Percentiles rank a stretch among this genome's conserved stretches.
Evolutionary conservation across 306 rosid genomes (phyloP).

Genomic region (Inga laurina): DNA sequence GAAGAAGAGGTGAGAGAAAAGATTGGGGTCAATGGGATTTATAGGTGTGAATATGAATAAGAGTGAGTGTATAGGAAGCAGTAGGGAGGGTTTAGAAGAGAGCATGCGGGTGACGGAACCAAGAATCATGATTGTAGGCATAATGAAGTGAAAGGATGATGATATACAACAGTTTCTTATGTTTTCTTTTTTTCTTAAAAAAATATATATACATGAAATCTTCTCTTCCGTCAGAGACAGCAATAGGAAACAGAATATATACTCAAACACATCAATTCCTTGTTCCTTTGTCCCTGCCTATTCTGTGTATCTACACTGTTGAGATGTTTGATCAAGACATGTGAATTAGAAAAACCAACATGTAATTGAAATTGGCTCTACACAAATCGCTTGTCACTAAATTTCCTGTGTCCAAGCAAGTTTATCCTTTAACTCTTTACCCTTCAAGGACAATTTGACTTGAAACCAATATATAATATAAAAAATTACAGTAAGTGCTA

Average conservation of each 20-base stretch:
- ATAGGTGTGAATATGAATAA: slow-evolving; percentile 58
- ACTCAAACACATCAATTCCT: slow-evolving; percentile 49
- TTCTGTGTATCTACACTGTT: slow-evolving; percentile 22
- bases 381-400: neutral
- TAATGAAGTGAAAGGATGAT: slow-evolving; percentile 82
- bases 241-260: slow-evolving; percentile 50
- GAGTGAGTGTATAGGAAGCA: slow-evolving; percentile 34
- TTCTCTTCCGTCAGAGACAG: slow-evolving; percentile 42
- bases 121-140: slow-evolving; percentile 92
- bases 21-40: slow-evolving; percentile 63
- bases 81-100: slow-evolving; percentile 49
- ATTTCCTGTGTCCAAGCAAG: neutral
- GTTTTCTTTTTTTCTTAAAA: slow-evolving; percentile 26
- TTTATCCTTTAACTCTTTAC: neutral
- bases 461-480: neutral
- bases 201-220: slow-evolving; percentile 1
- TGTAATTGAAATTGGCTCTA: neutral
- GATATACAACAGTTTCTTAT: slow-evolving; percentile 47
- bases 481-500: neutral
- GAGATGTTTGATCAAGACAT: slow-evolving; percentile 1
- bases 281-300: slow-evolving; percentile 39
- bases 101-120: slow-evolving; percentile 99
- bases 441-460: neutral
- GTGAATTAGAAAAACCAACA: neutral
- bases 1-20: slow-evolving; percentile 53